Evolutionary conservation across 179 eudicot species (phyloP), one percentile per base, ranked within the genome.

Genomic region (Beta macrorhiza): DNA sequence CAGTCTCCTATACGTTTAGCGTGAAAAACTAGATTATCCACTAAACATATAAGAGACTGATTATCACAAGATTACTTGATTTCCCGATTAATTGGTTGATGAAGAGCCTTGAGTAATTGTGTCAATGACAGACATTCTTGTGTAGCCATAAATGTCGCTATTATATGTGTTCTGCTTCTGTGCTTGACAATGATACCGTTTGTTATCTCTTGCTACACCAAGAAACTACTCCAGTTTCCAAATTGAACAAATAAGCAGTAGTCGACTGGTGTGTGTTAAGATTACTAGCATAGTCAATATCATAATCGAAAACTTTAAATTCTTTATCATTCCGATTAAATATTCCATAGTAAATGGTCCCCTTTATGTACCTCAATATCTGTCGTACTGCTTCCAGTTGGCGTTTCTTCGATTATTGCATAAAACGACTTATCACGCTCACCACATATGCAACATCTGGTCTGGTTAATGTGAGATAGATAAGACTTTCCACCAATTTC

Each of bases 391-490:
- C 56, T n/a, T 76, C 69, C 56, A 76, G 11, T 9, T 76, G 79
- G 17, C 32, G 47, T 65, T 76, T 76, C 55, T 44, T 76, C 16
- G 79, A 69, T 7, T 44, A 44, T 25, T 61, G 32, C 55, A 61
- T 76, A 42, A 42, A 76, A 20, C 69, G 55, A 45, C 44, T 76
- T 10, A 79, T 29, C n/a, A 69, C 76, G 19, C 52, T 68, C 9
- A 51, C 65, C 0, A 19, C 19, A 17, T 63, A 78, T 29, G 78
- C 7, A n/a, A 86, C 59, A n/a, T 83, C 78, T 5, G 79, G 76
- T 2, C 78, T 29, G 0, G 86, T 56, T 5, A 86, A 25, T 6
- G 83, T 83, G 42, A 86, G 78, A 67, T 86, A 83, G 45, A 83
- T 83, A 2, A 86, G 53, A 55, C 76, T 81, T 3, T 81, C 81